Percentiles rank a stretch among this genome's conserved stretches.
These are phyloP conservation scores for Hirsutella minnesotensis DNA, from an alignment of 2,329 filamentous ascomycete species.

Conservation along the genomic window DNA sequence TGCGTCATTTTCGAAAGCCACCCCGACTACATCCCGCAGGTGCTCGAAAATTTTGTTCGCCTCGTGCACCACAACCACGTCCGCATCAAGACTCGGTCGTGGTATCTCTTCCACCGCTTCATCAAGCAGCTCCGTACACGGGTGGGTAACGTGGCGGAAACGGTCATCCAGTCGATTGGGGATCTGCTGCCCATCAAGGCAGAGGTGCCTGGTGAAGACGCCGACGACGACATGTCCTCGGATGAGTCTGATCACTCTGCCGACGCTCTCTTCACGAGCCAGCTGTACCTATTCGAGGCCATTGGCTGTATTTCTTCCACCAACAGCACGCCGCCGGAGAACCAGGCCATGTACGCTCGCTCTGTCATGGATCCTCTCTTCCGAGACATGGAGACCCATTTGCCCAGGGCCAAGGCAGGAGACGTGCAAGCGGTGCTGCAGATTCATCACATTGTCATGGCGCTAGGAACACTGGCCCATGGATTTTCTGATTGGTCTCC, in stretches of 20 bases:
- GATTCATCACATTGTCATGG: conserved; percentile 94
- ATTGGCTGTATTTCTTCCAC: conserved; percentile 88
- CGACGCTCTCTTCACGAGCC: conserved; percentile 83
- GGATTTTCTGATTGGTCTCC: conserved; percentile 87
- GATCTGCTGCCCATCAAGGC: conserved; percentile 87
- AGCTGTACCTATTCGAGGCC: conserved; percentile 88
- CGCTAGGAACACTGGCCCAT: conserved; percentile 79
- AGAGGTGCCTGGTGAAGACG: conserved; percentile 64
- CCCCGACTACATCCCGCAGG: conserved; percentile 67
- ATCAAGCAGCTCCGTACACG: conserved; percentile 77
- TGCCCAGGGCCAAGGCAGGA: conserved; percentile 63
- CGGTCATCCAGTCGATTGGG: conserved; percentile 77
- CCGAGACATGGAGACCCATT: conserved; percentile 71
- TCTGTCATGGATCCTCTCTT: conserved; percentile 86
- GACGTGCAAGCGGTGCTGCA: conserved; percentile 77
- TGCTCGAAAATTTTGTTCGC: conserved; percentile 82
- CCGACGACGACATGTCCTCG: conserved; percentile 88
- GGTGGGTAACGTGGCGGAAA: conserved; percentile 81
- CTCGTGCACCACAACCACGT: conserved; percentile 81
- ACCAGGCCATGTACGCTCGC: conserved; percentile 77
- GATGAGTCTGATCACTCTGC: conserved; percentile 82
- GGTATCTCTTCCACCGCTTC: conserved; percentile 92
- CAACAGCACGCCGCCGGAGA: conserved; percentile 61
- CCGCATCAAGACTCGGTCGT: conserved; percentile 80
- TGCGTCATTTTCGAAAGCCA: conserved; percentile 85